Conservation (phyloP, 345 rosid species). For the Microthlaspi erraticum region DNA sequence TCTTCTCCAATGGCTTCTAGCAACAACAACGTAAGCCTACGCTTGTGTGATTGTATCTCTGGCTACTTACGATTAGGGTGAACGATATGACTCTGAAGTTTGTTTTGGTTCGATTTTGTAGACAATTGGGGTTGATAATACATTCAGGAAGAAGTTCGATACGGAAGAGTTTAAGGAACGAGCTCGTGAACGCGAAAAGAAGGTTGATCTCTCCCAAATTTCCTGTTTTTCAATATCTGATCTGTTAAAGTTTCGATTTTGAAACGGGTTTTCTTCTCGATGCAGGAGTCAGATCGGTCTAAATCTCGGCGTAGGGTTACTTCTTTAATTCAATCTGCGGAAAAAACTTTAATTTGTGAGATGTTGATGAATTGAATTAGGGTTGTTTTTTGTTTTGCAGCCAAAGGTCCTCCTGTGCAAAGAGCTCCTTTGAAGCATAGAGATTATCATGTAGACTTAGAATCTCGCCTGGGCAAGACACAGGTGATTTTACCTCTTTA, state of each 20-base stretch:
- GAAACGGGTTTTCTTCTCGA: background rate
- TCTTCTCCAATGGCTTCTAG: slow-evolving; percentile 51
- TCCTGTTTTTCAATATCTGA: background rate
- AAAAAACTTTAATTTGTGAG: background rate
- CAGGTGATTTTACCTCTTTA: slow-evolving; percentile 54
- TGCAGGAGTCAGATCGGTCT: slow-evolving; percentile 73
- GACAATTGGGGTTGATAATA: slow-evolving; percentile 78
- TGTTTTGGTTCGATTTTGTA: slow-evolving; percentile 37
- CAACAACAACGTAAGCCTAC: slow-evolving; percentile 50
- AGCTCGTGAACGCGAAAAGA: slow-evolving; percentile 88
- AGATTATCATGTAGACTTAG: slow-evolving; percentile 94
- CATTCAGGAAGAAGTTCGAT: slow-evolving; percentile 85
- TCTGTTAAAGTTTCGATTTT: slow-evolving; percentile 14
- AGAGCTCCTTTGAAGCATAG: slow-evolving; percentile 97
- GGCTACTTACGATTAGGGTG: background rate
- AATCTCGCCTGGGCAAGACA: slow-evolving; percentile 94
- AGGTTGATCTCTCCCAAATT: slow-evolving; percentile 44
- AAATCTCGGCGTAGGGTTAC: slow-evolving; percentile 73
- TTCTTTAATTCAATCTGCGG: slow-evolving; percentile 8
- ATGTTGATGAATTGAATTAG: slow-evolving; percentile 14
- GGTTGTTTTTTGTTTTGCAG: slow-evolving; percentile 45
- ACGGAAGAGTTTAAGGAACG: slow-evolving; percentile 79
- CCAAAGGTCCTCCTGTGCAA: slow-evolving; percentile 90
- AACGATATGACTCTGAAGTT: background rate
- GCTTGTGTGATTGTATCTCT: background rate